phyloP scores from a whole-genome alignment of 148 eudicot genomes.

The Suaeda aralocaspica region DNA sequence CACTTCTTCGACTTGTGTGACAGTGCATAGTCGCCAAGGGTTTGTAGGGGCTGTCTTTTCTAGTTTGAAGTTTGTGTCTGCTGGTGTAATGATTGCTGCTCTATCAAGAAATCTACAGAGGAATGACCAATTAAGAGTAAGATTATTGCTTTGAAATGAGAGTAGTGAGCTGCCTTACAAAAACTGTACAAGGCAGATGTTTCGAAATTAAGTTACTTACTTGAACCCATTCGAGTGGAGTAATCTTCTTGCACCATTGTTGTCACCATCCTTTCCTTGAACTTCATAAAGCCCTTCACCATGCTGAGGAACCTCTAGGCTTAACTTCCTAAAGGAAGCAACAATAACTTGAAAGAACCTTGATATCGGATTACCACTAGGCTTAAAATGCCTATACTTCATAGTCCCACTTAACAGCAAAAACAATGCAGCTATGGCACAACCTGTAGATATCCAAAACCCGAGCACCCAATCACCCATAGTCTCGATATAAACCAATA shows the following conservation, averaged over 20 bases:
- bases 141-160: not conserved
- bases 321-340: slow-evolving; percentile 42
- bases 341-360: slow-evolving; percentile 48
- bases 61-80: slow-evolving; percentile 20
- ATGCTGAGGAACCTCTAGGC: slow-evolving; percentile 30
- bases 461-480: slow-evolving; percentile 50
- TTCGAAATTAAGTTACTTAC: slow-evolving; percentile 29
- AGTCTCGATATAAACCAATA: slow-evolving; percentile 46
- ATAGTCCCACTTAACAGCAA: slow-evolving; percentile 39
- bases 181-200: too few relatives aligned
- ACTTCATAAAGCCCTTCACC: slow-evolving; percentile 40
- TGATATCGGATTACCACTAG: slow-evolving; percentile 47
- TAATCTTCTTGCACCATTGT: slow-evolving; percentile 32
- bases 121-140: not conserved
- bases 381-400: slow-evolving; percentile 49
- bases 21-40: slow-evolving; percentile 55
- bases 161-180: too few relatives aligned
- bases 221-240: slow-evolving; percentile 41
- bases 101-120: slow-evolving; percentile 45
- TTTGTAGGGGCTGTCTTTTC: slow-evolving; percentile 23
- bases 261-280: slow-evolving; percentile 34
- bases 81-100: slow-evolving; percentile 46
- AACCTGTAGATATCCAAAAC: slow-evolving; percentile 43
- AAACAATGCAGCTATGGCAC: slow-evolving; percentile 44
- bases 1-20: slow-evolving; percentile 63